Percentiles rank a stretch among this genome's conserved stretches.
phyloP scores from a whole-genome alignment of 2,329 filamentous ascomycete genomes.

The Nemania sp. region DNA sequence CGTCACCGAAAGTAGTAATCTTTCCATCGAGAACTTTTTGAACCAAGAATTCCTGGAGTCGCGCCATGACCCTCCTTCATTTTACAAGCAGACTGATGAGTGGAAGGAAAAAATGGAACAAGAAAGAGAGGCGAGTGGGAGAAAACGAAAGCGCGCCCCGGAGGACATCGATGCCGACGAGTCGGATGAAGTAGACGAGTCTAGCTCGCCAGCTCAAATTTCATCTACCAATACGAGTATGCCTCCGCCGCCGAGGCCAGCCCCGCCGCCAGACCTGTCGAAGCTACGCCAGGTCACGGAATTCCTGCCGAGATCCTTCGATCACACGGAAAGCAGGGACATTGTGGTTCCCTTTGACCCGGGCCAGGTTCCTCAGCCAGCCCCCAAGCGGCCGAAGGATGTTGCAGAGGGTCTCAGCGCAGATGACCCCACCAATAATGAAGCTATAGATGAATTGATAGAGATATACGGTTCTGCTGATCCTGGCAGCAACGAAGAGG shows the following conservation, averaged over 20 bases:
- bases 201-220: slow-evolving; percentile 20
- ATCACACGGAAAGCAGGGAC: slow-evolving; percentile 34
- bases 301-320: slow-evolving; percentile 37
- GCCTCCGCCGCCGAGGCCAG: slow-evolving; percentile 39
- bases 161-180: slow-evolving; percentile 42
- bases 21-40: slow-evolving; percentile 87
- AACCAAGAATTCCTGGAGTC: slow-evolving; percentile 72
- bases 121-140: slow-evolving; percentile 44
- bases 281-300: slow-evolving; percentile 37
- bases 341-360: slow-evolving; percentile 39
- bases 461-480: slow-evolving; percentile 41
- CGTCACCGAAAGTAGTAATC: slow-evolving; percentile 76
- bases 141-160: slow-evolving; percentile 50
- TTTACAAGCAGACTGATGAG: slow-evolving; percentile 68
- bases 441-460: slow-evolving; percentile 49
- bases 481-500: slow-evolving; percentile 35
- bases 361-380: slow-evolving; percentile 28
- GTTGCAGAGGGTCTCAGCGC: slow-evolving; percentile 35
- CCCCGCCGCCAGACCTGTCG: slow-evolving; percentile 37
- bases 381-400: slow-evolving; percentile 34
- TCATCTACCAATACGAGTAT: slow-evolving; percentile 34
- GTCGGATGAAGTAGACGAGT: slow-evolving; percentile 29
- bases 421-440: slow-evolving; percentile 43
- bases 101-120: slow-evolving; percentile 57
- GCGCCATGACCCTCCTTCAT: slow-evolving; percentile 78